A percentile compares a stretch with the other conserved stretches of the same genome.
Conservation (phyloP, 148 eudicot species). For the Vaccinium darrowii region DNA sequence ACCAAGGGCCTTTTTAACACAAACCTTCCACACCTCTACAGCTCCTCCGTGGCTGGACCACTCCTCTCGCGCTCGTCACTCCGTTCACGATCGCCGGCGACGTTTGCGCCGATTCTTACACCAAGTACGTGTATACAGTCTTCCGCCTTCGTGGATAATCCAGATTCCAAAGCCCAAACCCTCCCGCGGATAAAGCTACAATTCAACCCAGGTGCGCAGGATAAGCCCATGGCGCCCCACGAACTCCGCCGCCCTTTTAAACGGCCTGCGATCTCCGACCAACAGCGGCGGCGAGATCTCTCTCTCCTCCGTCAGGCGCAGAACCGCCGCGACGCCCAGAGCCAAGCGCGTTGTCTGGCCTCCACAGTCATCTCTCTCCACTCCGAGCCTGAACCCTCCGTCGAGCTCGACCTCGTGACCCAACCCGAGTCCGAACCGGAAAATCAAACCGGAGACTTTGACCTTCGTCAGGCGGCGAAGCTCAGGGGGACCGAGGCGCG, state of each 20-base stretch:
- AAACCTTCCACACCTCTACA: neutral
- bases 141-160: too few relatives aligned
- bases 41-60: neutral
- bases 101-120: neutral
- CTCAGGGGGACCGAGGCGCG: conserved; percentile 67
- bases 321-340: conserved; percentile 75
- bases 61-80: neutral
- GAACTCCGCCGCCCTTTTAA: conserved; percentile 85
- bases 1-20: too few relatives aligned
- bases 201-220: neutral
- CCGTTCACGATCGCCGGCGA: neutral
- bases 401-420: conserved; percentile 11
- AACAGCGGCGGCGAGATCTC: conserved; percentile 76
- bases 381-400: conserved; percentile 21
- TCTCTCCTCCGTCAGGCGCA: conserved; percentile 81
- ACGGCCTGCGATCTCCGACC: conserved; percentile 79
- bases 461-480: conserved; percentile 63
- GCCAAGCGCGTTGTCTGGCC: conserved; percentile 78
- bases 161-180: neutral
- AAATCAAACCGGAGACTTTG: conserved; percentile 31
- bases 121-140: too few relatives aligned
- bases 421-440: conserved; percentile 16
- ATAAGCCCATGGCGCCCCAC: conserved; percentile 59
- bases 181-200: neutral
- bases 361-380: conserved; percentile 59